Conservation (phyloP, 345 rosid species). For the Eucalyptus microcorys region DNA sequence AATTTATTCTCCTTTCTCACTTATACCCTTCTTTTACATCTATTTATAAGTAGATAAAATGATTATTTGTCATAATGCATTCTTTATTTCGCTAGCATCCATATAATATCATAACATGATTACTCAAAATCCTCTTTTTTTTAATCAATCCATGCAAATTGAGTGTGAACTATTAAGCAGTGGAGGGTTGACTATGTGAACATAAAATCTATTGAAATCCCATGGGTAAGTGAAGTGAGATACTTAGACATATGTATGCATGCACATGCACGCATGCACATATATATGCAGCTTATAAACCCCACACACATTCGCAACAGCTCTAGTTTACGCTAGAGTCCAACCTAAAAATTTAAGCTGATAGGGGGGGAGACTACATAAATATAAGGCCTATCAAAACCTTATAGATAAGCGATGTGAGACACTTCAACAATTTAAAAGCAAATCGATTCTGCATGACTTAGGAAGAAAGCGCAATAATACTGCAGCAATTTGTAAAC, state of each 20-base stretch:
- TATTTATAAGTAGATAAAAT: not conserved
- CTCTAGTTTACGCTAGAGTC: not conserved
- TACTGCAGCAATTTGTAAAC: not conserved
- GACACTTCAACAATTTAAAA: not conserved
- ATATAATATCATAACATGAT: not conserved
- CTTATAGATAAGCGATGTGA: not conserved
- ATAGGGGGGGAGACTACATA: not conserved
- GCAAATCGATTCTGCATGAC: too few species aligned
- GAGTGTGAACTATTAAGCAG: not conserved
- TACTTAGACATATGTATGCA: not conserved
- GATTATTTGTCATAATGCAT: not conserved
- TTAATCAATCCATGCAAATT: not conserved
- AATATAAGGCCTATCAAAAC: not conserved
- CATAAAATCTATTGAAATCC: not conserved
- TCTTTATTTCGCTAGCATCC: not conserved
- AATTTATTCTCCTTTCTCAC: not conserved
- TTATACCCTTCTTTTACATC: not conserved
- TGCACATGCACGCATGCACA: not conserved
- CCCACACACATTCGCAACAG: too few species aligned
- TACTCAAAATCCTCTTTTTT: not conserved
- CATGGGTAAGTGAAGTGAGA: not conserved
- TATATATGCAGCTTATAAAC: not conserved
- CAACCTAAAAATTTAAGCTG: not conserved
- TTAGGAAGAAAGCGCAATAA: not conserved
- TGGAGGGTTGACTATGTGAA: not conserved